Conservation (phyloP, 352 stramenopile genomes). For the Pythium periplocum region DNA sequence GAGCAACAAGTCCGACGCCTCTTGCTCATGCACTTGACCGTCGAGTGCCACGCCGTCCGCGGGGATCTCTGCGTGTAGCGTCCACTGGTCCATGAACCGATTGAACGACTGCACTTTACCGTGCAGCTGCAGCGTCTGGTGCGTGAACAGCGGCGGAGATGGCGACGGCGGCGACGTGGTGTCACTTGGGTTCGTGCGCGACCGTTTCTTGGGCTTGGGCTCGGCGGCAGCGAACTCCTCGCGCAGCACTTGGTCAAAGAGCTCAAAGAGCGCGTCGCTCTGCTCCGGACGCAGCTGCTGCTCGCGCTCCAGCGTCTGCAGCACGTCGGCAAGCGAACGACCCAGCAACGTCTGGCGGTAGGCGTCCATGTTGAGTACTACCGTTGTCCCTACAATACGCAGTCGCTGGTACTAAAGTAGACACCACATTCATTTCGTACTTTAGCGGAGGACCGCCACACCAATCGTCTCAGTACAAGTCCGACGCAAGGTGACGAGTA, state of each 20-base stretch:
- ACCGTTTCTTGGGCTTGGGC: background rate
- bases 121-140: slow-evolving; percentile 36
- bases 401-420: too few species aligned
- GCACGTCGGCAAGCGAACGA: slow-evolving; percentile 53
- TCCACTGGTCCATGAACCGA: slow-evolving; percentile 65
- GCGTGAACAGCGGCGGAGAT: slow-evolving; percentile 29
- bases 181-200: too few species aligned
- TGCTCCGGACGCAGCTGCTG: slow-evolving; percentile 15
- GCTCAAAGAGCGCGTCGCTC: slow-evolving; percentile 40
- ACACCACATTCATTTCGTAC: slow-evolving; percentile 6
- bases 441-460: slow-evolving; percentile 11
- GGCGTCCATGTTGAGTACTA: slow-evolving; percentile 37
- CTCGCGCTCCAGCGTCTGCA: slow-evolving; percentile 40
- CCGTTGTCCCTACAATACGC: too few species aligned
- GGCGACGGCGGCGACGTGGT: background rate
- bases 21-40: slow-evolving; percentile 1
- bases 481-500: slow-evolving; percentile 2
- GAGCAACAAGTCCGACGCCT: slow-evolving; percentile 10
- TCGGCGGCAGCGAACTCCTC: slow-evolving; percentile 20
- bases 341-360: slow-evolving; percentile 57
- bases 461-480: slow-evolving; percentile 7
- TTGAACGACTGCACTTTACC: slow-evolving; percentile 53
- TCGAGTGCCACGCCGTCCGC: slow-evolving; percentile 4
- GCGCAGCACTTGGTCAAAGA: slow-evolving; percentile 50
- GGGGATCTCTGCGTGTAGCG: slow-evolving; percentile 22